phyloP scores from a whole-genome alignment of 192 early-diverging fungal species.

The Coemansia sp. region DNA sequence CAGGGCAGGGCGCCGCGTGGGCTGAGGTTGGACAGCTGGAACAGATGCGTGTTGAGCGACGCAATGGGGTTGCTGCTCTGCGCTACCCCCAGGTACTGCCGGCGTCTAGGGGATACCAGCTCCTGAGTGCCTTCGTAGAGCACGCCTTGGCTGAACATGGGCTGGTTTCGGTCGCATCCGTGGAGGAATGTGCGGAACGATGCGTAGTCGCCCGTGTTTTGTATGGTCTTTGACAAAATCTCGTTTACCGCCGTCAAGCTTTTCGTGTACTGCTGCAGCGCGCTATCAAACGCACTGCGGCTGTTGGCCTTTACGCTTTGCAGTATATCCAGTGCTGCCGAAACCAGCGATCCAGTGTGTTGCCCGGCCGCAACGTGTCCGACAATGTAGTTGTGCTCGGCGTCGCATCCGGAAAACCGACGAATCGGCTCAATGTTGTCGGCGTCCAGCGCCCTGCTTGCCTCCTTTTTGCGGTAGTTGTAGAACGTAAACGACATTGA shows the following conservation, averaged over 20 bases:
- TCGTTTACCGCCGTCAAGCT: conserved; percentile 68
- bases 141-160: conserved; percentile 90
- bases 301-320: conserved; percentile 49
- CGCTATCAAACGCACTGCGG: conserved; percentile 61
- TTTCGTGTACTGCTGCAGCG: conserved; percentile 53
- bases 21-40: conserved; percentile 75
- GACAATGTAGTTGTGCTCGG: conserved; percentile 79
- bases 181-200: conserved; percentile 92
- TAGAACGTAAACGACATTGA: conserved; percentile 76
- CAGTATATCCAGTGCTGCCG: conserved; percentile 58
- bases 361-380: conserved; percentile 87
- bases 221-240: conserved; percentile 80
- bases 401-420: conserved; percentile 66
- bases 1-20: conserved; percentile 78
- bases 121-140: conserved; percentile 74
- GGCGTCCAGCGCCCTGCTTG: conserved; percentile 49
- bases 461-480: conserved; percentile 75
- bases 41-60: conserved; percentile 79
- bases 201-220: conserved; percentile 64
- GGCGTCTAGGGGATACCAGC: neutral
- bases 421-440: conserved; percentile 77
- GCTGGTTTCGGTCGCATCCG: conserved; percentile 75
- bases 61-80: conserved; percentile 86
- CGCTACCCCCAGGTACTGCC: conserved; percentile 72
- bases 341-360: conserved; percentile 65